Evolutionary conservation across 257 asterid species (phyloP).

Genomic region (Scutellaria galericulata): DNA sequence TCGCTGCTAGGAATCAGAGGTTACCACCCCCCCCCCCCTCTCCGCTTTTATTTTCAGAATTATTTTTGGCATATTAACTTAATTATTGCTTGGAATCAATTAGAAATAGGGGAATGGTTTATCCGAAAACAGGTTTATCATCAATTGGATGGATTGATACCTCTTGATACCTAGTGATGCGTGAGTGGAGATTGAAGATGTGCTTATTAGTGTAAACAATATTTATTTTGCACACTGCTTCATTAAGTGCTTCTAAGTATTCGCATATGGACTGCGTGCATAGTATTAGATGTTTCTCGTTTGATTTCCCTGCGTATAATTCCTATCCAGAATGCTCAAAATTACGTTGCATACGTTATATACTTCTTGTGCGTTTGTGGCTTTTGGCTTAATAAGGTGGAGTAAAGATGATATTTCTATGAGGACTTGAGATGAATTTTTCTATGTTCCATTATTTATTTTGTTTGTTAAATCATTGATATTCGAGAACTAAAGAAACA

Average conservation of each 20-base stretch:
- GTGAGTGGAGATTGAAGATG: constrained; percentile 8
- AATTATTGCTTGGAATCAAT: not conserved
- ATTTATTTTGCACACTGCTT: not conserved
- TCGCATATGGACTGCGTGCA: constrained; percentile 1
- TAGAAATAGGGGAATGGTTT: not conserved
- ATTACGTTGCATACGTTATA: not conserved
- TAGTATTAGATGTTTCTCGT: not conserved
- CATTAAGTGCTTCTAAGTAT: constrained; percentile 5
- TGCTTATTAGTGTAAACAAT: constrained; percentile 1
- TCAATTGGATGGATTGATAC: constrained; percentile 21
- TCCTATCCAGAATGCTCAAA: constrained; percentile 17
- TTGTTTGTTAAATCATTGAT: not conserved
- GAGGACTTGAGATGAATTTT: not conserved
- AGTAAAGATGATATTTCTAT: not conserved
- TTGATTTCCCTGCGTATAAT: not conserved
- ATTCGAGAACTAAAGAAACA: not conserved
- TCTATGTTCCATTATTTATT: not conserved
- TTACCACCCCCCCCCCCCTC: constrained; percentile 20
- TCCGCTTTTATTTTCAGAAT: constrained; percentile 15
- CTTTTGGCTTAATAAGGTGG: not conserved
- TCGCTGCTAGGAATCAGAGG: constrained; percentile 89
- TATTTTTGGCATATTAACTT: not conserved
- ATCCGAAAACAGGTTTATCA: not conserved
- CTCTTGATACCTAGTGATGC: not conserved
- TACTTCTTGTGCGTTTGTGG: not conserved